Evolutionary conservation across 257 asterid species (phyloP), one percentile per base, ranked within the genome.

Genomic region (Gynochthodes officinalis): DNA sequence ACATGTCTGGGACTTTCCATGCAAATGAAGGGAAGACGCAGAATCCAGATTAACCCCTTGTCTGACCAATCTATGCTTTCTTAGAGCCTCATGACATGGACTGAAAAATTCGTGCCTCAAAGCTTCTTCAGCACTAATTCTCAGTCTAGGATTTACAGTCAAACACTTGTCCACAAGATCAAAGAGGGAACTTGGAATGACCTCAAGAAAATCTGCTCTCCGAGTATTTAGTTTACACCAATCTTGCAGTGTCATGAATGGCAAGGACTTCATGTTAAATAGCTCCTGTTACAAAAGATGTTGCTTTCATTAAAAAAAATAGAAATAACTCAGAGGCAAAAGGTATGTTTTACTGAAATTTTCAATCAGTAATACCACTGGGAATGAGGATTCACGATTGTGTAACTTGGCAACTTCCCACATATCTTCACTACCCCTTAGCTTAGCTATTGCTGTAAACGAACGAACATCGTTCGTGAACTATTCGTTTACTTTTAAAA

Each of bases 351-450:
- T 30, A 44, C 4, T 44, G 16, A 27, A 5, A 43, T 55, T 4
- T 39, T 30, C 50, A 48, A 54, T 2, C 19, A 35, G 33, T 54
- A 27, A 23, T 88, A 94, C 99, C 92, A n/a, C 62, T 61, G 98
- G 96, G 74, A 91, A 91, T 80, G 86, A 82, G 53, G 95, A 76
- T 79, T 91, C 98, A 21, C 86, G 89, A 77, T 87, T 79, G 88
- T 94, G 99, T 71, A 94, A 89, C 85, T 88, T 94, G 68, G 97
- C 95, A 14, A 94, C 93, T 86, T 94, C 99, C 97, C 97, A 94
- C 19, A 94, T 86, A 77, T 87, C 97, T 83, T 94, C 99, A 70
- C 88, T 84, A 71, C 98, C 99, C 82, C 88, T 88, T 74, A 94
- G 78, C 81, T 83, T 89, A 53, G 96, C 96, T 59, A 89, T 90